Evolutionary conservation across 2,329 filamentous ascomycete species (phyloP), one percentile per base, ranked within the genome.

Genomic region (Trichoderma sp.): DNA sequence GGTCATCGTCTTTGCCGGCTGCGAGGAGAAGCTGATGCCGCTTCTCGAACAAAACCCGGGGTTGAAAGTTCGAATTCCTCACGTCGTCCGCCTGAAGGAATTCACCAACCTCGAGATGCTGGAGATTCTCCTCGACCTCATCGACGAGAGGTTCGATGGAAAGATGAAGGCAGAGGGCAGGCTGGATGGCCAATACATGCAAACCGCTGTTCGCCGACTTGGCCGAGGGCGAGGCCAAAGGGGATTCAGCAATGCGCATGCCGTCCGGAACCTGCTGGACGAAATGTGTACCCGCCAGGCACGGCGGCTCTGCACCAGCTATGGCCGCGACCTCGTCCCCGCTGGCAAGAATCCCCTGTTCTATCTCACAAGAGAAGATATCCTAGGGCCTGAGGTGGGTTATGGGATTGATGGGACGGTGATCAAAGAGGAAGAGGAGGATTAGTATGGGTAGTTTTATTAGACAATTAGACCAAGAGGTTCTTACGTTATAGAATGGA

Each of bases 281-380:
- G 47, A 63, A 26, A 44, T 63, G 14, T 54, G 26, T 26, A 24
- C 54, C 9, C 60, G 60, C n/a, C 60, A 63, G 34, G 60, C 60
- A n/a, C 47, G 34, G 19, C 41, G 60, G 1, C 50, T 63, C n/a
- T 41, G 34, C 34, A 3, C 14, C 2, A 45, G 39, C 4, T 6
- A 15, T 5, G 34, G 5, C 5, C 10, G 2, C 12, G 34, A 2
- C 3, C 12, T 3, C 1, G 12, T 14, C 34, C 34, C 34, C 34
- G 10, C 34, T 39, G 34, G 34, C 34, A 39, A 14, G 12, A 14
- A 14, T 39, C 12, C 12, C 10, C 12, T 39, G 2, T 39, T 39
- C 12, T 14, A 39, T 39, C 12, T 63, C n/a, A 63, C 26, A 3
- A 55, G 19, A 21, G 60, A 55, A 26, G 60, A 63, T 30, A 45